Evolutionary conservation across 148 eudicot genomes (phyloP).

Genomic region (Salicornia ramosissima): DNA sequence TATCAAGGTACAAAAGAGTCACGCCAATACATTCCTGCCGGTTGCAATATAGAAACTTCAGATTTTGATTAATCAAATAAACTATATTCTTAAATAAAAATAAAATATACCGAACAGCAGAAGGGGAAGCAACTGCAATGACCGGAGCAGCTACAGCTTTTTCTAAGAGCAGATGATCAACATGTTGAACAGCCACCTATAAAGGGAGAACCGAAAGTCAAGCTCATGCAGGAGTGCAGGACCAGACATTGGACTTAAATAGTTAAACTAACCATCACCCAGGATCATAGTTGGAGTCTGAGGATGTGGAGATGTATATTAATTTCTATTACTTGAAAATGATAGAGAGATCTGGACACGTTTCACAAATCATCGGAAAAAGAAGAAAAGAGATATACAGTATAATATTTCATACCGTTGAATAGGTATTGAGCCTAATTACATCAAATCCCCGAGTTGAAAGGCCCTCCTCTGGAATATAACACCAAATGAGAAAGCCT

Average conservation of each 20-base stretch:
- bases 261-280: background rate
- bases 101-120: slow-evolving; percentile 66
- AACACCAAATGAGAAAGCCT: slow-evolving; percentile 4
- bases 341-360: background rate
- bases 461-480: slow-evolving; percentile 75
- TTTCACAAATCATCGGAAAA: background rate
- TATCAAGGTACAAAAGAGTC: too few relatives aligned
- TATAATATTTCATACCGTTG: slow-evolving; percentile 50
- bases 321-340: background rate
- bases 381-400: background rate
- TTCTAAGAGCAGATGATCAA: slow-evolving; percentile 52
- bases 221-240: background rate
- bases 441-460: slow-evolving; percentile 80
- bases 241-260: background rate
- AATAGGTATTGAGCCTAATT: slow-evolving; percentile 85
- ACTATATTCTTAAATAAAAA: background rate
- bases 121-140: slow-evolving; percentile 91
- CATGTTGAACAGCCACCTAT: slow-evolving; percentile 72
- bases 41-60: background rate
- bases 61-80: background rate
- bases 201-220: slow-evolving; percentile 15
- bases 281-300: background rate
- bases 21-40: background rate
- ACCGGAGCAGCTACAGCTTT: slow-evolving; percentile 80
- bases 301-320: background rate